These are phyloP conservation scores for Alloteropsis semialata DNA, from an alignment of 176 grass and related monocot genomes.

Conservation along the genomic window DNA sequence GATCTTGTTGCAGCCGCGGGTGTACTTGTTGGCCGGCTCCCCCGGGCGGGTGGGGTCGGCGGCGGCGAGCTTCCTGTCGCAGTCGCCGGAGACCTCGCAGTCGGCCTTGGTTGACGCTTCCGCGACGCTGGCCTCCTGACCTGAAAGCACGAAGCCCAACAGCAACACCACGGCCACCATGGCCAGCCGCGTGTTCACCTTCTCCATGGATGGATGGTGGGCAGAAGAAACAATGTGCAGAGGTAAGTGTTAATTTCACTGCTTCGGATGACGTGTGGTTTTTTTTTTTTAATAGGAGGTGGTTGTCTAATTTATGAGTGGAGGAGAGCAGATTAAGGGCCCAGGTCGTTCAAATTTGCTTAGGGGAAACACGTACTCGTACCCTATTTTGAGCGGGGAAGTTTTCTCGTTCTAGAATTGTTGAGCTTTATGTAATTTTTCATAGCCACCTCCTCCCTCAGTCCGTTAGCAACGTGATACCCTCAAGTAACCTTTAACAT, in stretches of 20 bases:
- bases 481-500: no score
- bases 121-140: background rate
- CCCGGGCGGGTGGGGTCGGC: no score
- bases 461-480: no score
- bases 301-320: background rate
- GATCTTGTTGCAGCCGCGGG: no score
- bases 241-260: background rate
- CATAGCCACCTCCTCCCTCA: no score
- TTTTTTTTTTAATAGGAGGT: background rate
- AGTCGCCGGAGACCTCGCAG: background rate
- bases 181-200: background rate
- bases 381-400: background rate
- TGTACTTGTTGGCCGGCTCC: no score
- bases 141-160: background rate
- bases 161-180: background rate
- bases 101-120: background rate
- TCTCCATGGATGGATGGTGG: background rate
- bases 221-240: background rate
- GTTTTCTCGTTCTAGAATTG: background rate
- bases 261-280: background rate
- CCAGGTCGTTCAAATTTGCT: background rate
- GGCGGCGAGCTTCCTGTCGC: no score
- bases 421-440: background rate
- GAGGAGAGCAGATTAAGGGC: background rate
- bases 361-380: background rate